These are phyloP conservation scores for Cenchrus americanus DNA, from an alignment of 176 grass and related monocot genomes.

Conservation along the genomic window DNA sequence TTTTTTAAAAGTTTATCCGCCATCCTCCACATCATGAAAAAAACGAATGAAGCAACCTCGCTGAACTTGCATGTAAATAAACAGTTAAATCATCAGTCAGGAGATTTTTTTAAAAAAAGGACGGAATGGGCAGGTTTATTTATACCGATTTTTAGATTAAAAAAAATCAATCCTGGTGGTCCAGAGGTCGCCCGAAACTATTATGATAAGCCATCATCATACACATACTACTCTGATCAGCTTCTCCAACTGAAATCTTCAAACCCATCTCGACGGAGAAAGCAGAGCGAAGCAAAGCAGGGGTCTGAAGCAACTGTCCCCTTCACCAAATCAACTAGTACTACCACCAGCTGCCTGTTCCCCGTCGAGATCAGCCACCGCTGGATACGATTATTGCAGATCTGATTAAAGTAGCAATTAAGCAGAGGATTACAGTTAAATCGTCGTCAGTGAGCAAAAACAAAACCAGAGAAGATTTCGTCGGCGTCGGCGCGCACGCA, in stretches of 20 bases:
- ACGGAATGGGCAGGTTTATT: background rate
- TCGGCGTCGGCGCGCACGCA: background rate
- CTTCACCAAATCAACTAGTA: background rate
- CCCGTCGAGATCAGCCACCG: background rate
- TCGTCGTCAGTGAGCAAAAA: background rate
- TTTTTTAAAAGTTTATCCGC: background rate
- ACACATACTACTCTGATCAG: no score
- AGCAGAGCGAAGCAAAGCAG: background rate
- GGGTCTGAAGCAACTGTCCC: background rate
- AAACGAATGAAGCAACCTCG: background rate
- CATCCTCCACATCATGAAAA: background rate
- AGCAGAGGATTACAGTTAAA: no score
- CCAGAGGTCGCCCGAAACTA: background rate
- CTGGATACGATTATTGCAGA: background rate
- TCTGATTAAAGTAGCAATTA: background rate
- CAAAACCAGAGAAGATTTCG: background rate
- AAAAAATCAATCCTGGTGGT: conserved; percentile 1
- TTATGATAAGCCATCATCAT: background rate
- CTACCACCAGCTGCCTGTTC: background rate
- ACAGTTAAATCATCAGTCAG: background rate
- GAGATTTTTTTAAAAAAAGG: no score
- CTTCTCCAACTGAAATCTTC: background rate
- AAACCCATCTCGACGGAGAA: background rate
- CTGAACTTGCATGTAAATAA: background rate
- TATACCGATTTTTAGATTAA: background rate